A percentile compares a stretch with the other conserved stretches of the same genome.
Conservation (phyloP, 257 asterid species). For the Gentiana macrophylla region DNA sequence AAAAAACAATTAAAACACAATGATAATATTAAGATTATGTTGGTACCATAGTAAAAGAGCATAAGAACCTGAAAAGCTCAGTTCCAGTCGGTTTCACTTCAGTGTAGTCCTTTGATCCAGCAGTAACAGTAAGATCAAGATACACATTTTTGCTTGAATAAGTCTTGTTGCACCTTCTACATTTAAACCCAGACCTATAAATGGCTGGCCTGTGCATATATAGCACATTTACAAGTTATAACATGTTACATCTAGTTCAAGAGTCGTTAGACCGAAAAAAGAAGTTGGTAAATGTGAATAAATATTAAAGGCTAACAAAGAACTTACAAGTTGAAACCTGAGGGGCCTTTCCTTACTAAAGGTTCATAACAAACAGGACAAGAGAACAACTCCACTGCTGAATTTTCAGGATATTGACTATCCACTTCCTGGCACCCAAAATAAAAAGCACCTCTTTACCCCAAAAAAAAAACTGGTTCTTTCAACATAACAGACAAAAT, state of each 20-base stretch:
- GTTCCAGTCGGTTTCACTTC: slow-evolving; percentile 75
- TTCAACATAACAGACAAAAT: too few relatives aligned
- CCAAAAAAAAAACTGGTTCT: too few relatives aligned
- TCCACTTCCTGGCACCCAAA: slow-evolving; percentile 40
- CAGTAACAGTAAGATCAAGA: slow-evolving; percentile 86
- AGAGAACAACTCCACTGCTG: slow-evolving; percentile 57
- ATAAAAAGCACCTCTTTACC: neutral
- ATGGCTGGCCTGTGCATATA: slow-evolving; percentile 67
- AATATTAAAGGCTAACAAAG: neutral
- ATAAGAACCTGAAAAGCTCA: slow-evolving; percentile 73
- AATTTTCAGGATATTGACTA: slow-evolving; percentile 23
- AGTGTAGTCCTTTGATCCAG: slow-evolving; percentile 71
- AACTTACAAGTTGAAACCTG: slow-evolving; percentile 87
- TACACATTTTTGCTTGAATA: slow-evolving; percentile 82
- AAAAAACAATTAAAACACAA: neutral
- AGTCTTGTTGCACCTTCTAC: slow-evolving; percentile 69
- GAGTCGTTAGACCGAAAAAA: neutral
- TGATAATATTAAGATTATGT: too few relatives aligned
- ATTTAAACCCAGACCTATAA: slow-evolving; percentile 84
- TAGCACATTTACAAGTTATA: slow-evolving; percentile 7
- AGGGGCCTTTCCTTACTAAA: slow-evolving; percentile 77
- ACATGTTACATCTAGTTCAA: slow-evolving; percentile 2
- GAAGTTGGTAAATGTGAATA: neutral
- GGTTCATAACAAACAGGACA: slow-evolving; percentile 92
- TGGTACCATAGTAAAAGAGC: neutral